phyloP scores from a whole-genome alignment of 257 asterid genomes.

The Salvia splendens region DNA sequence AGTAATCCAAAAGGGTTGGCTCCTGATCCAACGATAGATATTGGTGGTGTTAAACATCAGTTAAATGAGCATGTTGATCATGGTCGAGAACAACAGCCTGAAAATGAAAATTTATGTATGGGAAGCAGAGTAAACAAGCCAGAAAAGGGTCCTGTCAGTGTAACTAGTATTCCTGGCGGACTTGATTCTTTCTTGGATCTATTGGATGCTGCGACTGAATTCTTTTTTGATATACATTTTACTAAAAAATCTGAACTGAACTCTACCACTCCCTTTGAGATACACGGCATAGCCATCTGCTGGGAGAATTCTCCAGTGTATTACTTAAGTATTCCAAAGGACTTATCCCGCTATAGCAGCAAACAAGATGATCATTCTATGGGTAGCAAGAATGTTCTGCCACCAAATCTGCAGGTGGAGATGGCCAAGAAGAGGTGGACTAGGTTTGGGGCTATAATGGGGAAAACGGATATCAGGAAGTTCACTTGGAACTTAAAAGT shows the following conservation, averaged over 20 bases:
- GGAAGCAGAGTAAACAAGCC: conserved; percentile 39
- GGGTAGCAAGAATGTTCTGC: conserved; percentile 44
- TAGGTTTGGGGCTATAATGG: conserved; percentile 65
- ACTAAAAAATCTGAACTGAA: conserved; percentile 66
- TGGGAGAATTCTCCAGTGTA: conserved; percentile 90
- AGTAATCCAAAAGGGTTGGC: conserved; percentile 34
- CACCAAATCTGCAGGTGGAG: conserved; percentile 56
- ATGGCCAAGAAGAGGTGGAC: conserved; percentile 77
- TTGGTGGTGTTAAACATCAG: conserved; percentile 35
- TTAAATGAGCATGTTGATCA: conserved; percentile 32
- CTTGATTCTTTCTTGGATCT: conserved; percentile 74
- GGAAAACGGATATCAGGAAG: conserved; percentile 62
- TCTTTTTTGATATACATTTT: conserved; percentile 81
- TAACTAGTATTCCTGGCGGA: conserved; percentile 73
- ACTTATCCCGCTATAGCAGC: conserved; percentile 51
- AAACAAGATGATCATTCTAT: conserved; percentile 42
- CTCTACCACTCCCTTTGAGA: conserved; percentile 68
- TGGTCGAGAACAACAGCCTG: conserved; percentile 40
- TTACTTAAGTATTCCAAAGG: conserved; percentile 83
- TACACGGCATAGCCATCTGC: conserved; percentile 88
- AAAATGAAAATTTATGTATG: conserved; percentile 33
- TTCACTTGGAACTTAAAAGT: conserved; percentile 82
- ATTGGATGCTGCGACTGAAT: conserved; percentile 66
- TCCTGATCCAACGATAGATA: conserved; percentile 37
- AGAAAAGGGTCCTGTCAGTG: conserved; percentile 77